Evolutionary conservation across 2,329 filamentous ascomycete species (phyloP).

Genomic region (Colletotrichum shisoi): DNA sequence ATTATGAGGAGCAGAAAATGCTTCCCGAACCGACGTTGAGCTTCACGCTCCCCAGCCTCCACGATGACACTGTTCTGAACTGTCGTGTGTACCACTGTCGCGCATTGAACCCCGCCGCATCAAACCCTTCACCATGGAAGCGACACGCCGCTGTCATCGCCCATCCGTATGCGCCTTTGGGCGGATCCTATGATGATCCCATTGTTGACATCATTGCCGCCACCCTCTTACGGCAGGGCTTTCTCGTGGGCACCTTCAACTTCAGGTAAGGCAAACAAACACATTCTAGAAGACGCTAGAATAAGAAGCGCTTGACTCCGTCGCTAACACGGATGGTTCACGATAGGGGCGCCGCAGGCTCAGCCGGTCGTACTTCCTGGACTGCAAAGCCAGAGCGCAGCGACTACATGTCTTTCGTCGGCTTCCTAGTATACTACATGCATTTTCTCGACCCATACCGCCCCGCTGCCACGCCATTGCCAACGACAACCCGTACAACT

Average conservation of each 20-base stretch:
- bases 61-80: slow-evolving; percentile 78
- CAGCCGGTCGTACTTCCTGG: slow-evolving; percentile 85
- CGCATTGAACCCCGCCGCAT: slow-evolving; percentile 50
- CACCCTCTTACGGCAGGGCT: slow-evolving; percentile 73
- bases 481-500: slow-evolving; percentile 5
- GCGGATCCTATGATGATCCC: slow-evolving; percentile 83
- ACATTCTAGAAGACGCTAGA: not conserved
- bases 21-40: slow-evolving; percentile 66
- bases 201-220: slow-evolving; percentile 73
- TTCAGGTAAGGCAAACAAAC: slow-evolving; percentile 69
- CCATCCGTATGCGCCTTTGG: slow-evolving; percentile 89
- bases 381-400: slow-evolving; percentile 79
- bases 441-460: slow-evolving; percentile 61
- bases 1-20: slow-evolving; percentile 49
- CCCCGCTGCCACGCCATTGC: slow-evolving; percentile 9
- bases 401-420: slow-evolving; percentile 85
- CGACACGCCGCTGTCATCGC: slow-evolving; percentile 72
- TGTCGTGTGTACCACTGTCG: slow-evolving; percentile 82
- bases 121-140: slow-evolving; percentile 53
- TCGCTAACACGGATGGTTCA: slow-evolving; percentile 2
- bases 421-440: slow-evolving; percentile 79
- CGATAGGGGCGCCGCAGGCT: slow-evolving; percentile 75
- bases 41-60: slow-evolving; percentile 83
- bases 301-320: not conserved
- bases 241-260: slow-evolving; percentile 86